Base-by-base conservation (phyloP, 331 rosid species). In the Rosa hybrid region DNA sequence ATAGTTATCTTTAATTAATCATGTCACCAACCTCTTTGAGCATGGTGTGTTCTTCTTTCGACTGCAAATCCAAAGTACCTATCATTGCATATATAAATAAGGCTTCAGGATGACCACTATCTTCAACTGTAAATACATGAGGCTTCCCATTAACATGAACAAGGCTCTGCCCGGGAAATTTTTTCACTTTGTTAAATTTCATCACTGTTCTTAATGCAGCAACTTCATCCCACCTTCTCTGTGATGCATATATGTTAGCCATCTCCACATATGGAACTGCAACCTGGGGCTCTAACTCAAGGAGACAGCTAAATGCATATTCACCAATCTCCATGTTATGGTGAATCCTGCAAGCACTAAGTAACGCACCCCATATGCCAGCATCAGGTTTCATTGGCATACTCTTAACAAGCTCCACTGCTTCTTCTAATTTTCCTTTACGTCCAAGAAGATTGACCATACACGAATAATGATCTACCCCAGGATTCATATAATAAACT, bases 341-440 rank as follows among this genome's bases (percentile, higher is more conserved):
- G 69, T 89, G 87, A 78, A 86, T 86, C 80, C 87, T 89, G 84
- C 96, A 89, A 83, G 93, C 88, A 81, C 82, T 59, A 56, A 89
- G 91, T 77, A 91, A 74, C 57, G 91, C 80, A 76, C 88, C 82
- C 93, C 96, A 91, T 71, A 91, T 84, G 72, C 93, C 91, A 23
- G 76, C 80, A 83, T 91, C 91, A 34, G 90, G 88, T 78, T 81
- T 76, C 51, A 89, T 51, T 38, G 92, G 89, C 90, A 91, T 83
- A 20, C 23, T 60, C 50, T 54, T 51, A 80, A 91, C 81, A 23
- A 91, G 75, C 79, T 83, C 85, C 68, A 87, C 81, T 38, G 96
- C 91, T 86, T 90, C 89, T 56, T 79, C 76, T 34, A 91, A 68
- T 76, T 74, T 83, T 38, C 90, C 89, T 72, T 63, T 84, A 7